Evolutionary conservation across 805 yeast genomes (phyloP).

Genomic region (Pichia gijzeniarum): DNA sequence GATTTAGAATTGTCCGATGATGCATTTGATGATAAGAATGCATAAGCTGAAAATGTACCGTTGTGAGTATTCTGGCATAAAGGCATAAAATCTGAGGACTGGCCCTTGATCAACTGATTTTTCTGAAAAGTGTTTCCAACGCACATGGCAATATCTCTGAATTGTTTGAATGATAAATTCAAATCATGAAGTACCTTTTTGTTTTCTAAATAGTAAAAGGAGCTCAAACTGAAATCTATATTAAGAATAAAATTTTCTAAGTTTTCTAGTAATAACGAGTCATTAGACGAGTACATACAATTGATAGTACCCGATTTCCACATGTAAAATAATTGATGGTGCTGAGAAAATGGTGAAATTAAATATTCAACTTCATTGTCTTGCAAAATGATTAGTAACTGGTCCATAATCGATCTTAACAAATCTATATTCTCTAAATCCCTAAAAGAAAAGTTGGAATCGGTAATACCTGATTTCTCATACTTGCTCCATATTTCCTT

Average conservation of each 20-base stretch:
- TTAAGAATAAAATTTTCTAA: slow-evolving; percentile 68
- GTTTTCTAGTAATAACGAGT: slow-evolving; percentile 50
- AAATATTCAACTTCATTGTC: slow-evolving; percentile 55
- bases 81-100: not conserved
- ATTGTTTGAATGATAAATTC: slow-evolving; percentile 53
- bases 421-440: slow-evolving; percentile 45
- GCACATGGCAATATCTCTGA: slow-evolving; percentile 68
- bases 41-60: not conserved
- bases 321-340: slow-evolving; percentile 74
- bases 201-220: slow-evolving; percentile 62
- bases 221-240: slow-evolving; percentile 59
- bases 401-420: slow-evolving; percentile 43
- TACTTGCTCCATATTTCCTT: slow-evolving; percentile 39
- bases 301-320: slow-evolving; percentile 52
- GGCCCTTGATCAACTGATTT: slow-evolving; percentile 39
- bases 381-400: slow-evolving; percentile 52
- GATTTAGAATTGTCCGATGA: slow-evolving; percentile 31
- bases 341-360: slow-evolving; percentile 77
- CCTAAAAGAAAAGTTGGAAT: slow-evolving; percentile 45
- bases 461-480: slow-evolving; percentile 16
- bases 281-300: slow-evolving; percentile 80
- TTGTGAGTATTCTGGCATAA: not conserved
- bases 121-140: slow-evolving; percentile 78
- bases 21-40: not conserved
- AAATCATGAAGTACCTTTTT: slow-evolving; percentile 53